Evolutionary conservation across 768 basidiomycete genomes (phyloP).

Genomic region (Tulasnella sp.): DNA sequence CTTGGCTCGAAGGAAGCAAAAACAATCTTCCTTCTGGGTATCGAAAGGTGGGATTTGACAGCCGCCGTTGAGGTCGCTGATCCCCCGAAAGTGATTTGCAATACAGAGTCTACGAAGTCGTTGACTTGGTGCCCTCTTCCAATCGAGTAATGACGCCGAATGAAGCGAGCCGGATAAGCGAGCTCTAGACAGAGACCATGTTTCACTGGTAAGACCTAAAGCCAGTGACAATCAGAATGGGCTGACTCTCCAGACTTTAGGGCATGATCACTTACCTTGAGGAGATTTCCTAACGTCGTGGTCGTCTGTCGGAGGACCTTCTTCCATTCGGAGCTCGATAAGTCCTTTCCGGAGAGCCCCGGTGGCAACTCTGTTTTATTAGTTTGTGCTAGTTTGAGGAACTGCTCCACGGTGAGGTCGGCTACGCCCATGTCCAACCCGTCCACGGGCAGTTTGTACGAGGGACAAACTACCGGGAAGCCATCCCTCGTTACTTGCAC

Average conservation of each 20-base stretch:
- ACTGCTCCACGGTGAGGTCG: constrained; percentile 76
- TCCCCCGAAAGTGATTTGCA: constrained; percentile 69
- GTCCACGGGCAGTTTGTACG: constrained; percentile 63
- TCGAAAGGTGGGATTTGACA: constrained; percentile 30
- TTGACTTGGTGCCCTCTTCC: constrained; percentile 61
- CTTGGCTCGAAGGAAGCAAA: constrained; percentile 88
- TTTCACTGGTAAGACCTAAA: constrained; percentile 25
- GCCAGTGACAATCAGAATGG: no score
- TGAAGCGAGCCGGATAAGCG: constrained; percentile 53
- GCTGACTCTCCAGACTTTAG: not conserved
- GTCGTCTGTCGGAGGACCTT: constrained; percentile 28
- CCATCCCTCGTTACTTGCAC: constrained; percentile 89
- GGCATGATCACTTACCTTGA: constrained; percentile 43
- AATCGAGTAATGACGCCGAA: constrained; percentile 32
- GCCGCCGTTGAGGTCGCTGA: constrained; percentile 29
- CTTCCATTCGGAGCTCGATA: constrained; percentile 28
- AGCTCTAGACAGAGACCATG: constrained; percentile 77
- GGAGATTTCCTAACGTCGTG: constrained; percentile 60
- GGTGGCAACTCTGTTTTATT: constrained; percentile 36
- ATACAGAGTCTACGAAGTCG: constrained; percentile 68
- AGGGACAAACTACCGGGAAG: constrained; percentile 73
- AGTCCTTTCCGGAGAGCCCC: constrained; percentile 2
- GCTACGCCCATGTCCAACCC: constrained; percentile 63
- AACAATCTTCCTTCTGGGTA: constrained; percentile 59
- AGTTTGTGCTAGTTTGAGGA: constrained; percentile 47